These are phyloP conservation scores for Alloteropsis angusta DNA, from an alignment of 202 grass and related monocot genomes.

Conservation along the genomic window DNA sequence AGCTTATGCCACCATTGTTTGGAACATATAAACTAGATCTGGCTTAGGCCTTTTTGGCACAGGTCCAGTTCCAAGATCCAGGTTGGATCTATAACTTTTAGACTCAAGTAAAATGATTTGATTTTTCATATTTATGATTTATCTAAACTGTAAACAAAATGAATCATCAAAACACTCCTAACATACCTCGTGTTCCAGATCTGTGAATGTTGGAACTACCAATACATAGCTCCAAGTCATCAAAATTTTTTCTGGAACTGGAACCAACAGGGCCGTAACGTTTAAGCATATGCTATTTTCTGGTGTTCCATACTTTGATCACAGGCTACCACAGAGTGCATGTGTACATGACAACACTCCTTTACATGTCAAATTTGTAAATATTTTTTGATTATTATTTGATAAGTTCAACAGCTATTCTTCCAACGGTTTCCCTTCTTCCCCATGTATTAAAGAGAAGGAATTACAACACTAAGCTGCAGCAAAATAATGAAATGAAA, in stretches of 20 bases:
- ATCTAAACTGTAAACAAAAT: too few relatives aligned
- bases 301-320: not conserved
- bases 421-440: not conserved
- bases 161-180: too few relatives aligned
- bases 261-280: too few relatives aligned
- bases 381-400: slow-evolving; percentile 2
- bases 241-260: too few relatives aligned
- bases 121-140: too few relatives aligned
- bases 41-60: not conserved
- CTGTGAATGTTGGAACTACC: too few relatives aligned
- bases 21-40: not conserved
- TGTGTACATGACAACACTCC: not conserved
- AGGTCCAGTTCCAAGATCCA: too few relatives aligned
- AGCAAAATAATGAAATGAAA: not conserved
- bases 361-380: slow-evolving; percentile 9
- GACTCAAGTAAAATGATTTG: too few relatives aligned
- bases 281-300: not conserved
- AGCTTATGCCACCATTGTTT: not conserved
- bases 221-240: too few relatives aligned
- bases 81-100: too few relatives aligned
- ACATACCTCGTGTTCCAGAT: too few relatives aligned
- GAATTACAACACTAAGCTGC: not conserved
- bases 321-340: not conserved
- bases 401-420: not conserved
- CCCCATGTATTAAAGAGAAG: not conserved